Percentiles rank a stretch among this genome's conserved stretches.
These are phyloP conservation scores for Trichoderma harzianum DNA, from an alignment of 2,329 filamentous ascomycete genomes.

Conservation along the genomic window DNA sequence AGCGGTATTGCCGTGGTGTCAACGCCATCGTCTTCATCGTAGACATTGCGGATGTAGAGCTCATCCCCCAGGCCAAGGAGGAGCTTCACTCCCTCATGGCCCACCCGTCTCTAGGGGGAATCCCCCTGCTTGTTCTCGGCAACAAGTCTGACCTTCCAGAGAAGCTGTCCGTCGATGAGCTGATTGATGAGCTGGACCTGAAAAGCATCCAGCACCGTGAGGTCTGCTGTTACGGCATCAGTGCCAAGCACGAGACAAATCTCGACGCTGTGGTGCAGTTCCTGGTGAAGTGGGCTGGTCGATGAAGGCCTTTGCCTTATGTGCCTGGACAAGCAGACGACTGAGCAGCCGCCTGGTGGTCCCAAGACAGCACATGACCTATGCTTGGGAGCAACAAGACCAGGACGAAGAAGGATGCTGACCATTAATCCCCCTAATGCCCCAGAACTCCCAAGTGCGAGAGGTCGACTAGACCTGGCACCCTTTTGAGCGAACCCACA, in stretches of 20 bases:
- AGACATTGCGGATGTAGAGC: conserved; percentile 82
- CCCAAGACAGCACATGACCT: conserved; percentile 10
- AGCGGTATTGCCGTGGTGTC: conserved; percentile 94
- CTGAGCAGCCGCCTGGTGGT: conserved; percentile 11
- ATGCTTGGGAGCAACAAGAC: neutral
- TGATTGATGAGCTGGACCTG: conserved; percentile 89
- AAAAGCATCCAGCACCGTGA: conserved; percentile 87
- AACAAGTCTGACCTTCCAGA: conserved; percentile 96
- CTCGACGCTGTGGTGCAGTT: conserved; percentile 95
- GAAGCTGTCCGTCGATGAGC: conserved; percentile 87
- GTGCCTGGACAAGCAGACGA: neutral
- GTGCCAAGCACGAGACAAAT: conserved; percentile 98
- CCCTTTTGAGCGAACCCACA: neutral
- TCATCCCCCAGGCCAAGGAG: conserved; percentile 81
- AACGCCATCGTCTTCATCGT: conserved; percentile 99
- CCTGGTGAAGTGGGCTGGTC: conserved; percentile 84
- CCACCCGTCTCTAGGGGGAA: conserved; percentile 80
- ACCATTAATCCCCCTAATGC: conserved; percentile 11
- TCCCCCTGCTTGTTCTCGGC: conserved; percentile 88
- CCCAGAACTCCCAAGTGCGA: neutral
- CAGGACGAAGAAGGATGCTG: neutral
- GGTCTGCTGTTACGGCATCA: conserved; percentile 98
- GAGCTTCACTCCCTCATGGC: conserved; percentile 87
- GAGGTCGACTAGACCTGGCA: conserved; percentile 11
- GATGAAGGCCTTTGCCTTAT: conserved; percentile 43